These are phyloP conservation scores for Dictyophora rubrovolvata DNA, from an alignment of 768 basidiomycete genomes.

Conservation along the genomic window DNA sequence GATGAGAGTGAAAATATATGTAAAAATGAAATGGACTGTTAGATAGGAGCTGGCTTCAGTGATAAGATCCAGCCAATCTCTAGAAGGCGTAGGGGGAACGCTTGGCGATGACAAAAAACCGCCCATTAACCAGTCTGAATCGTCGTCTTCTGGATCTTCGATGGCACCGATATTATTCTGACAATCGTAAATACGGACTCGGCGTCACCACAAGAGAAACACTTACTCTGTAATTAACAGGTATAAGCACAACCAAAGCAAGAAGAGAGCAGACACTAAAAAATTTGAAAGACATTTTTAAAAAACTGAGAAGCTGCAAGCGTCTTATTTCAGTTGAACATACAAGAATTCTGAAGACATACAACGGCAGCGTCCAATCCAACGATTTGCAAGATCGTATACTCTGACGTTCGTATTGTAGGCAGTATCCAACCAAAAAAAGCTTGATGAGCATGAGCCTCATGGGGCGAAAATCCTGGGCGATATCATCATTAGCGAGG, in stretches of 20 bases:
- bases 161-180: constrained; percentile 62
- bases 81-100: constrained; percentile 22
- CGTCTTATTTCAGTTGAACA: neutral
- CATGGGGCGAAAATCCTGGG: constrained; percentile 85
- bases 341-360: constrained; percentile 22
- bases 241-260: constrained; percentile 81
- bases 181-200: neutral
- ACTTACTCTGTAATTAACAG: constrained; percentile 83
- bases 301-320: constrained; percentile 78
- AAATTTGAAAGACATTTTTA: constrained; percentile 89
- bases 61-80: constrained; percentile 80
- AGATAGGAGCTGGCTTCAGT: constrained; percentile 85
- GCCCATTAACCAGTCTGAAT: constrained; percentile 19
- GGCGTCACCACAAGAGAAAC: neutral
- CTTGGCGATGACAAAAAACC: constrained; percentile 36
- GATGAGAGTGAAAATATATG: constrained; percentile 85
- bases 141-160: constrained; percentile 33
- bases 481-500: constrained; percentile 6
- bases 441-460: constrained; percentile 75
- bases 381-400: constrained; percentile 89
- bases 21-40: constrained; percentile 83
- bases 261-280: constrained; percentile 82
- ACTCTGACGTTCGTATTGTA: constrained; percentile 83
- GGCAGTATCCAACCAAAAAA: constrained; percentile 98
- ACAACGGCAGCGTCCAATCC: constrained; percentile 96